These are phyloP conservation scores for Diaporthe citriasiana DNA, from an alignment of 2,329 filamentous ascomycete genomes.

Conservation along the genomic window DNA sequence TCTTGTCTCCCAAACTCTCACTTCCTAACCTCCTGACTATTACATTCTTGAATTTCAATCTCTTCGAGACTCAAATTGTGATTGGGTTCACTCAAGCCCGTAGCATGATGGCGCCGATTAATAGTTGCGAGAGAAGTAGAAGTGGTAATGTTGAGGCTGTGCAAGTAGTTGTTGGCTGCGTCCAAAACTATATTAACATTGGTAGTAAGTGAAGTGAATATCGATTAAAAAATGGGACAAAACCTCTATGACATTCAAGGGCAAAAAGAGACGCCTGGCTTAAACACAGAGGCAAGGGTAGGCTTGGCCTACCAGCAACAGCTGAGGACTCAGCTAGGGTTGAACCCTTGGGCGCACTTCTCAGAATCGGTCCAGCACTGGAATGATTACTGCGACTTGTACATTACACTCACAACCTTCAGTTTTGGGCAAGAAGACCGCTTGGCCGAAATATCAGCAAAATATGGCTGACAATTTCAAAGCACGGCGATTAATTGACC, in stretches of 20 bases:
- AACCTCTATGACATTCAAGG: too few relatives aligned
- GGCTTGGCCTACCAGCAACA: neutral
- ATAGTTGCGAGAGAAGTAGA: too few relatives aligned
- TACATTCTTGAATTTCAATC: neutral
- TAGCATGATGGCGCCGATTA: too few relatives aligned
- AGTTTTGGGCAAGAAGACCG: neutral
- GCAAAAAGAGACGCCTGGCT: neutral
- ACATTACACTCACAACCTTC: neutral
- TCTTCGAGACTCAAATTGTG: neutral
- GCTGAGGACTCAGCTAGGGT: neutral
- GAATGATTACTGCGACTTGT: neutral
- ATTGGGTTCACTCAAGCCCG: neutral
- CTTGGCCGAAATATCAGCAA: neutral
- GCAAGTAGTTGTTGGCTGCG: neutral
- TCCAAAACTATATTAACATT: neutral
- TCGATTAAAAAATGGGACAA: too few relatives aligned
- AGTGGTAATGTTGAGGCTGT: too few relatives aligned
- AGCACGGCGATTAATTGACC: slow-evolving; percentile 11
- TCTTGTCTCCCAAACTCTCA: too few relatives aligned
- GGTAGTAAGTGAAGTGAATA: neutral
- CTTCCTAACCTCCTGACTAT: too few relatives aligned
- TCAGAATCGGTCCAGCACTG: too few relatives aligned
- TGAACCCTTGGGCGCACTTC: slow-evolving; percentile 2
- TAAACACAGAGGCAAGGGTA: too few relatives aligned
- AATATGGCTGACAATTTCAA: slow-evolving; percentile 1